Evolutionary conservation across 2,329 filamentous ascomycete genomes (phyloP).

Genomic region (Xylaria sp.): DNA sequence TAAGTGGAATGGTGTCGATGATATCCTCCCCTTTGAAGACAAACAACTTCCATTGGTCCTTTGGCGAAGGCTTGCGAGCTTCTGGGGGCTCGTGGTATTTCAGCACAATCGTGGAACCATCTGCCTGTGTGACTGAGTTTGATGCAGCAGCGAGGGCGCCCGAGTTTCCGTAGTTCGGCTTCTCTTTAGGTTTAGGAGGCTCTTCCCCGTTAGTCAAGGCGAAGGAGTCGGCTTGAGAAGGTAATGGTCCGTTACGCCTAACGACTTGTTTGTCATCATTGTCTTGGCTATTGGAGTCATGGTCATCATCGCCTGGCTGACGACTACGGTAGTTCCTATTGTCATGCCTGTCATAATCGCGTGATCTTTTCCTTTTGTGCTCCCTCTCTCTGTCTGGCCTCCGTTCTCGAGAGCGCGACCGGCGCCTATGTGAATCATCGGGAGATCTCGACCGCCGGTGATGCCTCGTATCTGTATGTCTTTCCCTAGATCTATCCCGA

Average conservation of each 20-base stretch:
- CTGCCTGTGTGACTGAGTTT: slow-evolving; percentile 77
- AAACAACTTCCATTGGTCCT: slow-evolving; percentile 87
- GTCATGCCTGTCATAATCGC: slow-evolving; percentile 47
- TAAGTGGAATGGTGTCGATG: slow-evolving; percentile 82
- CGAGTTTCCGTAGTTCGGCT: slow-evolving; percentile 84
- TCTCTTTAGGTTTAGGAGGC: slow-evolving; percentile 75
- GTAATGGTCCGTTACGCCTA: slow-evolving; percentile 62
- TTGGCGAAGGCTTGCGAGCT: slow-evolving; percentile 84
- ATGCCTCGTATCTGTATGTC: slow-evolving; percentile 39
- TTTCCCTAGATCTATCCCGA: slow-evolving; percentile 41
- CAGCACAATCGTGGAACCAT: slow-evolving; percentile 79
- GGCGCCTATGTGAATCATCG: slow-evolving; percentile 37
- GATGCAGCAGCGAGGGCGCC: slow-evolving; percentile 88
- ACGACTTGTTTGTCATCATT: slow-evolving; percentile 46
- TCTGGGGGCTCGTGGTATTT: slow-evolving; percentile 98
- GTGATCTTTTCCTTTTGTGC: slow-evolving; percentile 48
- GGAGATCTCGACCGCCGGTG: slow-evolving; percentile 46
- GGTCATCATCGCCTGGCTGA: slow-evolving; percentile 38
- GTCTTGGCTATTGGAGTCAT: slow-evolving; percentile 34
- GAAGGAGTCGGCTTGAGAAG: slow-evolving; percentile 69
- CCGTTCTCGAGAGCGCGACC: slow-evolving; percentile 45
- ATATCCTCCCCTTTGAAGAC: slow-evolving; percentile 88
- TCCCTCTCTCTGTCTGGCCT: slow-evolving; percentile 43
- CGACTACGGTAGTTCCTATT: slow-evolving; percentile 42
- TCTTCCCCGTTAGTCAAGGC: slow-evolving; percentile 63